Evolutionary conservation across 495 filamentous ascomycete genomes (phyloP), one percentile per base, ranked within the genome.

Genomic region (Poronia punctata): DNA sequence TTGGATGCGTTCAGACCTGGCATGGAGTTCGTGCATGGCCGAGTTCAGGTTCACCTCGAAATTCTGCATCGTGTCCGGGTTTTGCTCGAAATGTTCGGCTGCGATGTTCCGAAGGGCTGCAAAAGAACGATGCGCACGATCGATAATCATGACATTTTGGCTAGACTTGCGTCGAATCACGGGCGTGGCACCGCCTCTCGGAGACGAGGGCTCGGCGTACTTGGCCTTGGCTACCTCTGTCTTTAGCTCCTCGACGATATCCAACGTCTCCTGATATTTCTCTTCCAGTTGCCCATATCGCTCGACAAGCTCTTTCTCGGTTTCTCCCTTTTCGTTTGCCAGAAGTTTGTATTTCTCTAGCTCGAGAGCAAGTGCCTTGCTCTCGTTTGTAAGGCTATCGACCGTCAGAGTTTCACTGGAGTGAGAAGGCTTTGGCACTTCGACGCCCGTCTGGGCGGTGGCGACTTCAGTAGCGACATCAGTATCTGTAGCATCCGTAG

Each of bases 121-220:
- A 47, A 95, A 84, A n/a, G 88, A 89, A 22, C 92, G 81, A 49
- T 94, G 88, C 15, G 89, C 88, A 40, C 89, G 83, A 59, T 97
- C 92, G 41, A 92, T 83, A 35, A 83, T 80, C 62, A 94, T 78
- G 33, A 95, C 67, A 39, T 87, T 94, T 60, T 96, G 89, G 54
- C 86, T 95, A 12, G 88, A 94, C 66, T 95, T 95, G 46, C 90
- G 80, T 37, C 88, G 85, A 52, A 97, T 88, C 37, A 93, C 77
- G 4, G 85, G 80, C 2, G 67, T 67, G 10, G 34, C 33, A 24
- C 72, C 72, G 7, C 74, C 72, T 35, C 65, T 65, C 30, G 87
- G 82, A 11, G 82, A 80, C n/a, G 77, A 72, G 18, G 75, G 71
- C 12, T 77, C 75, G 4, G 45, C 52, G 39, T 59, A 55, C 53